Base-by-base conservation (phyloP, 371 early-diverging fungal genomes). In the Saksenaea oblongispora region DNA sequence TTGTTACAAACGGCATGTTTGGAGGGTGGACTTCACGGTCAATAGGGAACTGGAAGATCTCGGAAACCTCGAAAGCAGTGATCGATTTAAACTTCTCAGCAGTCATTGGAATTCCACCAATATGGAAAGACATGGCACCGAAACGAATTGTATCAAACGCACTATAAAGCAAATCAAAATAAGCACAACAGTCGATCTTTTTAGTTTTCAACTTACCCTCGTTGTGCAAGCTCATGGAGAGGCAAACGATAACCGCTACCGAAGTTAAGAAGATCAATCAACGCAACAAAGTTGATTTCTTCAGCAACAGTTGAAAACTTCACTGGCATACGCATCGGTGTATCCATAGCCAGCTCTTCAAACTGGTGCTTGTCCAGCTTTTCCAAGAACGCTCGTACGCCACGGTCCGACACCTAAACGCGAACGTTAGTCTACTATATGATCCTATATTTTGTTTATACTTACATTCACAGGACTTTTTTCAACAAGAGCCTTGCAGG, bases 41-140 rank as follows among this genome's bases (percentile, higher is more conserved):
- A 58, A 89, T 73, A 1, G 89, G 89, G 47, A 90, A 72, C 62
- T 86, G 84, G 64, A 89, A 91, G 31, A 80, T 72, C 7, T 77
- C 66, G 39, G 88, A 74, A 3, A 86, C 83, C 41, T 88, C 76
- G 56, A 74, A 73, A 11, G 78, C 69, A 0, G 78, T 74, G 27
- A 86, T 66, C 15, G 79, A 68, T 15, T 75, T 68, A 35, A 79
- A 79, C 1, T 70, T 74, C 39, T 80, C 71, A 10, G 84, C 82
- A 13, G 68, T 73, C 69, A 81, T 74, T 51, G 74, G 66, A 1
- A 78, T 71, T 14, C 78, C 79, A 47, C 86, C 80, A 42, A 94
- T 91, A 63, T 93, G 91, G 64, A 93, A 79, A 39, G 90, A 87
- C 87, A 94, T 91, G 66, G 85, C 80, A n/a, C 95, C 95, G 75